Evolutionary conservation across 2,329 filamentous ascomycete species (phyloP).

Genomic region (Zasmidium citrigriseum): DNA sequence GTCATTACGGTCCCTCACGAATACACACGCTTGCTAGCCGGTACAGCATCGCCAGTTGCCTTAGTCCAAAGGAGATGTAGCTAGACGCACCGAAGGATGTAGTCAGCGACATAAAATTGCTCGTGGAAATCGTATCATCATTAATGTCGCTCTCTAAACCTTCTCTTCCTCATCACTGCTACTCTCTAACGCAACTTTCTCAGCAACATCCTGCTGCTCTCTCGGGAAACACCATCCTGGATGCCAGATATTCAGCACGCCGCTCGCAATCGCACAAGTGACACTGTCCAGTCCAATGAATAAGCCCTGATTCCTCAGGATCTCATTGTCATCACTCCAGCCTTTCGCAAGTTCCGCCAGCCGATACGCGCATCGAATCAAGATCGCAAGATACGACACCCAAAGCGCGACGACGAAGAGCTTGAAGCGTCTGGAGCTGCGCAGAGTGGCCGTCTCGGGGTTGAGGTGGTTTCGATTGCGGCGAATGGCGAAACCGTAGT

Average conservation of each 20-base stretch:
- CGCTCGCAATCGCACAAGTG: conserved; percentile 28
- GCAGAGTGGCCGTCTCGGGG: conserved; percentile 35
- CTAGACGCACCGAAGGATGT: neutral
- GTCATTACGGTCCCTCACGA: neutral
- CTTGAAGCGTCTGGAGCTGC: conserved; percentile 31
- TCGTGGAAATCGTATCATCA: neutral
- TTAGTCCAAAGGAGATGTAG: neutral
- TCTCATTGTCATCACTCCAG: conserved; percentile 25
- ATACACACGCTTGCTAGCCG: neutral
- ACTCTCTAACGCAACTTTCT: conserved; percentile 8
- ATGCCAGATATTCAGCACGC: conserved; percentile 35
- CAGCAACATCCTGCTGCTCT: conserved; percentile 16
- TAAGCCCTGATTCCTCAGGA: conserved; percentile 27
- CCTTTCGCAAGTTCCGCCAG: conserved; percentile 33
- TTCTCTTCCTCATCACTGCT: conserved; percentile 12
- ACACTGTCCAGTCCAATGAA: conserved; percentile 39
- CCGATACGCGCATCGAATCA: conserved; percentile 31
- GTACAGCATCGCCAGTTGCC: neutral
- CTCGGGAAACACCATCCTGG: conserved; percentile 34
- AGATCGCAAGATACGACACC: conserved; percentile 28
- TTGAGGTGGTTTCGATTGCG: conserved; percentile 26
- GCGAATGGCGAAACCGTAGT: conserved; percentile 35
- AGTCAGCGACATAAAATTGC: too few species aligned
- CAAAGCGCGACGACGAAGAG: conserved; percentile 30
- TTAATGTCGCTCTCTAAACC: neutral